These are phyloP conservation scores for Zizania latifolia DNA, from an alignment of 176 grass and related monocot genomes.

Conservation along the genomic window DNA sequence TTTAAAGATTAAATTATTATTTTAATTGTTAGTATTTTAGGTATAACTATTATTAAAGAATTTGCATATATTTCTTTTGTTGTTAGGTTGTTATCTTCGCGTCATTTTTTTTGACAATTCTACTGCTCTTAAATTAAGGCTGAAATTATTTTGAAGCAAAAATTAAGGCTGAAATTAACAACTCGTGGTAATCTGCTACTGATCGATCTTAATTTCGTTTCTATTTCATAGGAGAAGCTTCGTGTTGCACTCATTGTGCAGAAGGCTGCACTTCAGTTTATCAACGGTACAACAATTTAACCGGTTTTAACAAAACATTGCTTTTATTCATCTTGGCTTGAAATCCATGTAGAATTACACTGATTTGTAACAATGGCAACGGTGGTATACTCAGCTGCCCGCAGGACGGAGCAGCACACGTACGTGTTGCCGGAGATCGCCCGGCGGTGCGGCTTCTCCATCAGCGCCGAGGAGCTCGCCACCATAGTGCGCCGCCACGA, in stretches of 20 bases:
- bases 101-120: no score
- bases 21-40: no score
- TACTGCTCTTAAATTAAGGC: neutral
- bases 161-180: no score
- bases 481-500: slow-evolving; percentile 66
- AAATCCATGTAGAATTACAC: no score
- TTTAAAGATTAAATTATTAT: no score
- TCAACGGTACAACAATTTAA: slow-evolving; percentile 57
- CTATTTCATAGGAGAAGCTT: slow-evolving; percentile 69
- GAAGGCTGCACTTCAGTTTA: slow-evolving; percentile 86
- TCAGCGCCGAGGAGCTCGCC: slow-evolving; percentile 75
- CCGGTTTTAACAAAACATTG: neutral
- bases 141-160: no score
- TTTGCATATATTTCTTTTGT: no score
- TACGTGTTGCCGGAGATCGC: slow-evolving; percentile 62
- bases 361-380: slow-evolving; percentile 22
- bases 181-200: neutral
- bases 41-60: no score
- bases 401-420: slow-evolving; percentile 51
- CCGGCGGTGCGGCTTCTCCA: slow-evolving; percentile 55
- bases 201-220: neutral
- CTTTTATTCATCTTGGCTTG: neutral
- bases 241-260: slow-evolving; percentile 80
- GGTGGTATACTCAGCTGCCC: slow-evolving; percentile 40
- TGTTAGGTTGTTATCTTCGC: no score